Percentiles rank a stretch among this genome's conserved stretches.
Evolutionary conservation across 306 rosid genomes (phyloP).

Genomic region (Glycine latifolia): DNA sequence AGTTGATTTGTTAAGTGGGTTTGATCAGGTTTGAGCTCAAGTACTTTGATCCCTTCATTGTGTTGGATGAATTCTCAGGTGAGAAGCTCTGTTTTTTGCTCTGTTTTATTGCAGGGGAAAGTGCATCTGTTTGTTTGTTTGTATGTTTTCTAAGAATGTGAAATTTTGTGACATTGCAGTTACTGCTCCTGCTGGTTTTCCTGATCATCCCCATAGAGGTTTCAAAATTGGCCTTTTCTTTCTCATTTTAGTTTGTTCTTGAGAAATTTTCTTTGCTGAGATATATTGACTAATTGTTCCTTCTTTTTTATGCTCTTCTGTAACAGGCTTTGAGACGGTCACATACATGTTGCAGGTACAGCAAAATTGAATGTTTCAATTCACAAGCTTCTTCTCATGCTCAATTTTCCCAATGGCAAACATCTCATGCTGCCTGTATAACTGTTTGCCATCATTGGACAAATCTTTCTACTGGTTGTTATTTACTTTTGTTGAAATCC

Average conservation of each 20-base stretch:
- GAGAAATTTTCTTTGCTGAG: slow-evolving; percentile 5
- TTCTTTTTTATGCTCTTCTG: slow-evolving; percentile 35
- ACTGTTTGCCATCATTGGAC: slow-evolving; percentile 25
- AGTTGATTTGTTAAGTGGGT: background rate
- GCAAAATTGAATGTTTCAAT: background rate
- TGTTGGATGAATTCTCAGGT: slow-evolving; percentile 96
- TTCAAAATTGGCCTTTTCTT: slow-evolving; percentile 25
- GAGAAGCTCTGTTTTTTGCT: slow-evolving; percentile 40
- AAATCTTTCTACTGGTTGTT: background rate
- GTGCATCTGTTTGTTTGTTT: background rate
- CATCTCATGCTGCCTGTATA: background rate
- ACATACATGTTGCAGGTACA: slow-evolving; percentile 97
- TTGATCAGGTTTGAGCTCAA: slow-evolving; percentile 85
- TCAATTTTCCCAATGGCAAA: slow-evolving; percentile 3
- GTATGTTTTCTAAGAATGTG: slow-evolving; percentile 28
- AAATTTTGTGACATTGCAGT: slow-evolving; percentile 57
- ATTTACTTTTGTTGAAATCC: slow-evolving; percentile 6
- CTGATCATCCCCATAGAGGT: slow-evolving; percentile 99
- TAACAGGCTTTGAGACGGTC: slow-evolving; percentile 93
- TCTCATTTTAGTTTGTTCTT: background rate
- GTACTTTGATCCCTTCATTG: slow-evolving; percentile 92
- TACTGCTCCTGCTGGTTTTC: slow-evolving; percentile 96
- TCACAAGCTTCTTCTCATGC: background rate
- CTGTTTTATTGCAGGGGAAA: slow-evolving; percentile 29
- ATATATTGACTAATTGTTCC: slow-evolving; percentile 34